Conservation (phyloP, 2,329 filamentous ascomycete genomes). For the Trichoderma sp. region DNA sequence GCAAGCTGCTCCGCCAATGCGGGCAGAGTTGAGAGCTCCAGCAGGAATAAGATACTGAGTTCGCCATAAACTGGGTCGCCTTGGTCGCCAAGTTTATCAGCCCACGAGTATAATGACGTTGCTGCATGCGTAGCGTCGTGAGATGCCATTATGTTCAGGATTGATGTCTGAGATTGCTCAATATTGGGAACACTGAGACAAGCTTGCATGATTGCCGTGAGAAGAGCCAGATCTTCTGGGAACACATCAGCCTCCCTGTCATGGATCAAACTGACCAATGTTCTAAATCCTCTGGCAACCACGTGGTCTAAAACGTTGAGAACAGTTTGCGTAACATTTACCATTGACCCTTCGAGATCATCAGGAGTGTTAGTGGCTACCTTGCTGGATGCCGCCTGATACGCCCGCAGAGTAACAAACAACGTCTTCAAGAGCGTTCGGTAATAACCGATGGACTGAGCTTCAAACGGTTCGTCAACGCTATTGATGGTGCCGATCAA, state of each 20-base stretch:
- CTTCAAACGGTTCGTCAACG: conserved; percentile 58
- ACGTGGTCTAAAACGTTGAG: conserved; percentile 80
- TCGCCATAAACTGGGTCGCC: conserved; percentile 92
- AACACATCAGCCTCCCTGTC: conserved; percentile 64
- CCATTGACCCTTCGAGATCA: conserved; percentile 43
- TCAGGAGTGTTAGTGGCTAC: conserved; percentile 40
- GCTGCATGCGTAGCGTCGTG: conserved; percentile 80
- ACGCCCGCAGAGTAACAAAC: conserved; percentile 77
- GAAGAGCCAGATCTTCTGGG: conserved; percentile 81
- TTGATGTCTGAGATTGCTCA: conserved; percentile 70
- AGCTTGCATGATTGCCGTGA: conserved; percentile 87
- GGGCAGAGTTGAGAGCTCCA: conserved; percentile 82
- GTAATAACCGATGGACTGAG: conserved; percentile 69
- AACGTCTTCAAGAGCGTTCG: conserved; percentile 82
- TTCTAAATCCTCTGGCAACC: conserved; percentile 80
- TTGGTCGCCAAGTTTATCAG: conserved; percentile 76
- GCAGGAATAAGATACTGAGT: conserved; percentile 83
- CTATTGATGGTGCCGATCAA: conserved; percentile 57
- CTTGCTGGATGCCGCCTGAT: conserved; percentile 48
- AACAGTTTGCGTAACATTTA: conserved; percentile 62
- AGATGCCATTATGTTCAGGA: conserved; percentile 70
- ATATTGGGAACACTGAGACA: conserved; percentile 78
- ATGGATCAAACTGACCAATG: conserved; percentile 80
- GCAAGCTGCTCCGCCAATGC: conserved; percentile 87
- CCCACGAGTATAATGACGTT: conserved; percentile 89